A percentile compares a stretch with the other conserved stretches of the same genome.
Conservation (phyloP, 257 asterid species). For the Cordia subcordata region DNA sequence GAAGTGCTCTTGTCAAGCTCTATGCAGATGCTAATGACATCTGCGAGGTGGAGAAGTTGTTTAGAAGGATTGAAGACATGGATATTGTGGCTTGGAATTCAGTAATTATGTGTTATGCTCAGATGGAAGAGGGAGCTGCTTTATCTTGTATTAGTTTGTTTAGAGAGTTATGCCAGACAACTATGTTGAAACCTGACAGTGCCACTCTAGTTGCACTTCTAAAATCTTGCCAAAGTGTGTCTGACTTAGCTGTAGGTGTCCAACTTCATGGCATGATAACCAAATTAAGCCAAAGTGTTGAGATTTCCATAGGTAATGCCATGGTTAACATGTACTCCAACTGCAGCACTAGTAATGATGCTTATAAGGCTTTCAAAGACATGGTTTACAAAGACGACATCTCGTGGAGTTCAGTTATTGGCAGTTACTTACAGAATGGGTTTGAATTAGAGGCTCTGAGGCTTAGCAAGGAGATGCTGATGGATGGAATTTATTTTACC, state of each 20-base stretch:
- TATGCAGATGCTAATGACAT: slow-evolving; percentile 5
- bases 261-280: slow-evolving; percentile 13
- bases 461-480: slow-evolving; percentile 11
- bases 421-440: slow-evolving; percentile 11
- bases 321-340: slow-evolving; percentile 13
- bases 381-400: slow-evolving; percentile 13
- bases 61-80: slow-evolving; percentile 7
- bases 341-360: slow-evolving; percentile 1
- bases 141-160: slow-evolving; percentile 7
- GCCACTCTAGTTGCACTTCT: slow-evolving; percentile 12
- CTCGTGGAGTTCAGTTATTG: slow-evolving; percentile 16
- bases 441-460: slow-evolving; percentile 8
- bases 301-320: slow-evolving; percentile 11
- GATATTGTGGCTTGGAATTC: slow-evolving; percentile 18
- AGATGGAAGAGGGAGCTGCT: slow-evolving; percentile 5
- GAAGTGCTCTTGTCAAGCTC: slow-evolving; percentile 7
- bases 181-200: slow-evolving; percentile 1
- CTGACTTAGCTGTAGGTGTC: slow-evolving; percentile 3
- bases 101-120: slow-evolving; percentile 7
- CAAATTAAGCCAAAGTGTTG: not conserved
- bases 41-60: slow-evolving; percentile 12
- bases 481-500: slow-evolving; percentile 4
- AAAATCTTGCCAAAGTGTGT: slow-evolving; percentile 4
- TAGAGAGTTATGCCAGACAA: slow-evolving; percentile 2
- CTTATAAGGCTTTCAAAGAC: slow-evolving; percentile 13